Evolutionary conservation across 345 rosid genomes (phyloP), one percentile per base, ranked within the genome.

Genomic region (Linum usitatissimum): DNA sequence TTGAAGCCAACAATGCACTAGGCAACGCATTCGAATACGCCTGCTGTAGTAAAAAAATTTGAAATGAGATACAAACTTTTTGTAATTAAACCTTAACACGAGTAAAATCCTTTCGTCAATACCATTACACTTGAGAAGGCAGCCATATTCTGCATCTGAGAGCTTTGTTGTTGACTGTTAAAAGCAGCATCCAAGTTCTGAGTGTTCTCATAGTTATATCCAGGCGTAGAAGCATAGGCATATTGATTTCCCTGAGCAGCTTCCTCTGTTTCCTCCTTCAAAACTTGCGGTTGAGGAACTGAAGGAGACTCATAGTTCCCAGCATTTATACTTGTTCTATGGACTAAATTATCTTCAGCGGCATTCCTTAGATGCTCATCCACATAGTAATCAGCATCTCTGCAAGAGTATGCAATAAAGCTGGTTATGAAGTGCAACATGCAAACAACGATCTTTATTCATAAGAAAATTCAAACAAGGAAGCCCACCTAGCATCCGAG

Each of bases 71-170:
- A 19, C 51, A 45, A 45, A 23, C 28, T 23, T 23, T 23, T 23
- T 23, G 1, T 23, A 23, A 23, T 23, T 23, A 15, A 15, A 45
- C 1, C 51, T 1, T 45, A 10, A 15, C 51, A 62, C 3, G 2
- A 53, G 30, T 18, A 21, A 9, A 40, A 57, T 21, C 64, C 59
- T 45, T 45, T 45, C 2, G 17, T 45, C 15, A 3, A 45, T 84
- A 93, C 99, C 99, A 83, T 84, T 69, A 86, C 85, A 71, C 73
- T 83, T 54, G 97, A 73, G 73, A 90, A 87, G 64, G 75, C 76
- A 67, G 78, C 70, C n/a, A 82, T 86, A 74, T 79, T 83, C 76
- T 81, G 97, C 73, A 84, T 68, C 70, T 84, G 94, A 10, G 85
- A 74, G 79, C 79, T 80, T 72, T 91, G 71, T 67, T 80, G 88